Evolutionary conservation across 2,329 filamentous ascomycete species (phyloP), one percentile per base, ranked within the genome.

Genomic region (Colletotrichum simmondsii): DNA sequence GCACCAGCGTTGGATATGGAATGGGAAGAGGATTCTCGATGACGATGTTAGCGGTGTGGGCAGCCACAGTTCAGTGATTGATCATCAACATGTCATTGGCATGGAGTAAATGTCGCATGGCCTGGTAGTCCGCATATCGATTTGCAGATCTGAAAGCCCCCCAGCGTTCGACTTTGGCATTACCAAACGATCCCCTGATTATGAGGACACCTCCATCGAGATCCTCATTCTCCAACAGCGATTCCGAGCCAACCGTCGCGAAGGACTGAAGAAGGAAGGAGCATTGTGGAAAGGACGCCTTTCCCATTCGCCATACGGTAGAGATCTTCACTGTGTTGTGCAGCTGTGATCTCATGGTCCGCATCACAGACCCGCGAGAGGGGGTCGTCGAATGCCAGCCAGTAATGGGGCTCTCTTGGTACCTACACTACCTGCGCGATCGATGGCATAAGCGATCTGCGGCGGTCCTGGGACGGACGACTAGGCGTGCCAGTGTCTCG

Each of bases 301-400:
- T 52, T 28, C 5, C 16, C 14, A 42, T 16, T 42, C 37, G 14
- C 37, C 37, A 16, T 42, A 58, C 57, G 57, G 64, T 19, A 22
- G 32, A 37, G 69, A 68, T 72, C 35, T 46, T 42, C 53, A 28
- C 24, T 11, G 24, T 53, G 16, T 12, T 16, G 22, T 35, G 30
- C 35, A 35, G 30, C 52, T 42, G 52, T 72, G 69, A 69, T 68
- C 59, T 68, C 69, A 72, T 69, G 53, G 52, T 30, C 30, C 63
- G 53, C 12, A 19, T 53, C 57, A 64, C 53, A 54, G 54, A 46
- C 24, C 68, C 61, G 35, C 61, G 37, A 49, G 42, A 49, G 42
- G 42, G 19, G 19, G n/a, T 24, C 35, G 24, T 42, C 19, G 14
- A 30, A 42, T 22, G 22, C 19, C 61, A 30, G 32, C 28, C 52